phyloP scores from a whole-genome alignment of 2,329 filamentous ascomycete genomes.

The Monilinia vaccinii-corymbosi region DNA sequence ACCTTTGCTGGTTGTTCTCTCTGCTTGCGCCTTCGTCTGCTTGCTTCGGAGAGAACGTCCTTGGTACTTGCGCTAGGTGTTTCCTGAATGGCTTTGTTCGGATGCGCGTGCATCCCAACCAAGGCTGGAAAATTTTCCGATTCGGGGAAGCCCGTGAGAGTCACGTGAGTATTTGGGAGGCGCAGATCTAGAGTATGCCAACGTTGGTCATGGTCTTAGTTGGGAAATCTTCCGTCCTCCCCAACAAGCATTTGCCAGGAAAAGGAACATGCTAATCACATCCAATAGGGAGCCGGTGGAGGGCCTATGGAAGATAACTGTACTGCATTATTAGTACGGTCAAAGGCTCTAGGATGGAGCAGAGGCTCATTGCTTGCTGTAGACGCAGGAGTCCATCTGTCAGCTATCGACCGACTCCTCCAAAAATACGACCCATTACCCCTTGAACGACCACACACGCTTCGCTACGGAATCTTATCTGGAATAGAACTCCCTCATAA shows the following conservation, averaged over 20 bases:
- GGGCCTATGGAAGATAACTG: constrained; percentile 81
- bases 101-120: neutral
- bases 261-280: neutral
- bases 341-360: constrained; percentile 67
- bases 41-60: neutral
- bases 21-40: neutral
- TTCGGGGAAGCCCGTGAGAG: neutral
- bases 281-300: constrained; percentile 68
- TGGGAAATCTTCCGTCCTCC: constrained; percentile 22
- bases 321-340: constrained; percentile 82
- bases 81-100: neutral
- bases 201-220: neutral
- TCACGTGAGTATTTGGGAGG: neutral
- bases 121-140: neutral
- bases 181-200: neutral
- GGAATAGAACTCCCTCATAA: constrained; percentile 62
- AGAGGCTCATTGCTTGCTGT: constrained; percentile 82
- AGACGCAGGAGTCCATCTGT: constrained; percentile 84
- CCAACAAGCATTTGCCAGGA: neutral
- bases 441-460: constrained; percentile 41
- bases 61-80: neutral
- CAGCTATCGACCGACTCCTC: constrained; percentile 74
- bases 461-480: constrained; percentile 66
- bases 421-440: constrained; percentile 33
- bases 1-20: neutral